Evolutionary conservation across 148 eudicot species (phyloP), one percentile per base, ranked within the genome.

Genomic region (Chenopodium quinoa): DNA sequence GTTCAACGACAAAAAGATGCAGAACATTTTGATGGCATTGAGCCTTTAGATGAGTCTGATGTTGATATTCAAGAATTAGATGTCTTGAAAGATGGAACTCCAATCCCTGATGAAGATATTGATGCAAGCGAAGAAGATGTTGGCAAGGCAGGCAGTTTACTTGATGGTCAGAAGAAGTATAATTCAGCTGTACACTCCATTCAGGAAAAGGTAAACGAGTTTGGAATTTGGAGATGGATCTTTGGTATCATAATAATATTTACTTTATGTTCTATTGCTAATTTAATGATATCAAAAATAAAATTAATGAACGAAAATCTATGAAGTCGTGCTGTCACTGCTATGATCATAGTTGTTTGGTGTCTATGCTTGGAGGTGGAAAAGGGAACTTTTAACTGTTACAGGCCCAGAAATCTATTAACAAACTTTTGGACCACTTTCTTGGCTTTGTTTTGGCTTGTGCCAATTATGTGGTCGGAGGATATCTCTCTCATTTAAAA

Each of bases 1-100:
- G 99, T 96, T 82, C 98, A 92, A 88, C 94, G 99, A 32, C 97
- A 96, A 83, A 96, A 91, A 86, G 97, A 96, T 90, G 95, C 99
- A 56, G 93, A 91, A 68, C 91, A 92, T 87, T 37, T 85, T 50
- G 93, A 88, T 76, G 92, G 95, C 76, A 87, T 89, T 82, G 97
- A 94, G 83, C 89, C 94, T 62, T 85, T 90, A 82, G 90, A 86
- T 75, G 92, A 80, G 67, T 83, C 91, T 63, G 92, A 90, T 75
- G 83, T 84, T 65, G 91, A 90, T 73, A 78, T 86, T 70, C 78
- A 83, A 71, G 92, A 90, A 76, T 75, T 81, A 66, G 84, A 86
- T 77, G 84, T 80, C 79, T 69, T 87, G 44, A 83, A 83, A 83
- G 88, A 79, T 71, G 89, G 82, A 81, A 90, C 85, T 16, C 89